These are phyloP conservation scores for Aspergillus coremiiformis DNA, from an alignment of 495 filamentous ascomycete genomes.

Conservation along the genomic window DNA sequence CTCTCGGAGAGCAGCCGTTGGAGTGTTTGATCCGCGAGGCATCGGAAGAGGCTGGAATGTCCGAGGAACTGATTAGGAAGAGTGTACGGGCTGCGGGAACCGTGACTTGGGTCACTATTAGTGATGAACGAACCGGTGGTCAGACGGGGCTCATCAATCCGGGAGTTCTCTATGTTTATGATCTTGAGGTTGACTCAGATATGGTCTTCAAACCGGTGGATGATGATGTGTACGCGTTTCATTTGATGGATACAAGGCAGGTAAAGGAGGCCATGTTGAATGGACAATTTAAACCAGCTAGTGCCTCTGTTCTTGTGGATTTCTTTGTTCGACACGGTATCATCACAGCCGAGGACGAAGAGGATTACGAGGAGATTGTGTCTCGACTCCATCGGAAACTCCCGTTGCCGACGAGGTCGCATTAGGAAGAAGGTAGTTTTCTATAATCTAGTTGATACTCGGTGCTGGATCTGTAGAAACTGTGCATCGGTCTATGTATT, in stretches of 20 bases:
- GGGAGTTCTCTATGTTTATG: constrained; percentile 3
- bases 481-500: no score
- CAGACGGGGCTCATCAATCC: constrained; percentile 4
- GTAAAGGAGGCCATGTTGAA: constrained; percentile 33
- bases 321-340: constrained; percentile 49
- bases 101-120: constrained; percentile 4
- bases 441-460: no score
- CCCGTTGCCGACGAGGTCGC: not conserved
- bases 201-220: not conserved
- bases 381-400: constrained; percentile 36
- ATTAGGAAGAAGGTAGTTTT: not conserved
- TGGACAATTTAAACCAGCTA: constrained; percentile 47
- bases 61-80: not conserved
- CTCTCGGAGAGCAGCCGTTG: constrained; percentile 35
- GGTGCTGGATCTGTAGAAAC: not conserved
- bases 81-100: constrained; percentile 3
- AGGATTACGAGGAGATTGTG: constrained; percentile 41
- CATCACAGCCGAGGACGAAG: constrained; percentile 43
- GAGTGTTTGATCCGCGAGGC: constrained; percentile 48
- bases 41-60: constrained; percentile 39
- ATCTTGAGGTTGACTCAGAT: not conserved
- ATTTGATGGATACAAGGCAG: constrained; percentile 38
- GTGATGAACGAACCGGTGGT: constrained; percentile 1
- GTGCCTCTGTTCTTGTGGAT: constrained; percentile 40
- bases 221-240: constrained; percentile 1